Percentiles rank a stretch among this genome's conserved stretches.
Evolutionary conservation across 1,284 basidiomycete species (phyloP).

Genomic region (Rhodotorula sp.): DNA sequence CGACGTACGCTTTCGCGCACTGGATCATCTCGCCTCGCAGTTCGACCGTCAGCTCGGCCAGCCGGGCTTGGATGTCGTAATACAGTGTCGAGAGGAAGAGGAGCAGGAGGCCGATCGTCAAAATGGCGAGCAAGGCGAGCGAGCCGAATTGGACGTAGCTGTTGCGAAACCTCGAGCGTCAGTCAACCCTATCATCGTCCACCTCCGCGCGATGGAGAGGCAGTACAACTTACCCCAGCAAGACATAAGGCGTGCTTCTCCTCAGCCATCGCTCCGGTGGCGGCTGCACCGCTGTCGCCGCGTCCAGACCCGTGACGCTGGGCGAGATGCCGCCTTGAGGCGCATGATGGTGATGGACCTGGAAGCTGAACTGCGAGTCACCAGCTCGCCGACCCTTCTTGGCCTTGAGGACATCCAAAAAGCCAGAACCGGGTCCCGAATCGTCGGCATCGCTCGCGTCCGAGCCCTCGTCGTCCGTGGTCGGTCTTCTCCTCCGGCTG

Average conservation of each 20-base stretch:
- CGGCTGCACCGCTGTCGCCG: neutral
- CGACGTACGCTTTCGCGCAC: constrained; percentile 73
- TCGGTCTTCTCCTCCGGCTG: neutral
- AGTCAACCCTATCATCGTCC: too few relatives aligned
- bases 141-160: constrained; percentile 93
- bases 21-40: constrained; percentile 83
- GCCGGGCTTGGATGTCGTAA: constrained; percentile 81
- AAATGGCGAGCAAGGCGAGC: constrained; percentile 78
- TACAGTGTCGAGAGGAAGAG: constrained; percentile 86
- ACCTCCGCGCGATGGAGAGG: too few relatives aligned
- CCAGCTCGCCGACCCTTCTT: neutral
- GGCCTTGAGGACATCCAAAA: constrained; percentile 14
- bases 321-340: neutral
- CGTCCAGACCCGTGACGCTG: neutral
- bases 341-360: constrained; percentile 41
- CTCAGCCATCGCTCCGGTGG: constrained; percentile 36
- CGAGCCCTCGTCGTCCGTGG: constrained; percentile 22
- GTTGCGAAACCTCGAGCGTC: neutral
- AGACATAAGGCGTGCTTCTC: constrained; percentile 55
- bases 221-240: constrained; percentile 63
- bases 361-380: constrained; percentile 38
- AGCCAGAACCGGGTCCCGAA: neutral
- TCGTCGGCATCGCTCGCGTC: constrained; percentile 4
- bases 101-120: constrained; percentile 79
- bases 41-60: constrained; percentile 84